Evolutionary conservation across 2,329 filamentous ascomycete genomes (phyloP).

Genomic region (Sarocladiaceae sp.): DNA sequence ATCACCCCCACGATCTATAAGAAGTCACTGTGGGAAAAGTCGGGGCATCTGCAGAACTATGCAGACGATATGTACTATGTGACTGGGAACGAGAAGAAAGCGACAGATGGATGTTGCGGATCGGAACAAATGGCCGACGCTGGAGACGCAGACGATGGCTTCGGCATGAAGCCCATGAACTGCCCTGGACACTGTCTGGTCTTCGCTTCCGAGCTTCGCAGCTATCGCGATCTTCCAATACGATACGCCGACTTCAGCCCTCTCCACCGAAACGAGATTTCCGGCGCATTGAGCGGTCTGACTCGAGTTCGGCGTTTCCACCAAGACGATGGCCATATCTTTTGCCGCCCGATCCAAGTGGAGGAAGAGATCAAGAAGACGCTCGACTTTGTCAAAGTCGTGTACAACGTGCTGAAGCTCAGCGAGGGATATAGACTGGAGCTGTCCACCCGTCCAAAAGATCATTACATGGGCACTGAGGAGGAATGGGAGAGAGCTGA

Average conservation of each 20-base stretch:
- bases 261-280: slow-evolving; percentile 80
- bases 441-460: slow-evolving; percentile 69
- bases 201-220: slow-evolving; percentile 66
- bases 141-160: slow-evolving; percentile 62
- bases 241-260: slow-evolving; percentile 84
- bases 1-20: slow-evolving; percentile 90
- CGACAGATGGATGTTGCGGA: slow-evolving; percentile 14
- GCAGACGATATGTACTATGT: slow-evolving; percentile 90
- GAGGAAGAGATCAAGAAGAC: slow-evolving; percentile 67
- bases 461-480: slow-evolving; percentile 68
- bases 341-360: slow-evolving; percentile 74
- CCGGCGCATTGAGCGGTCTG: slow-evolving; percentile 72
- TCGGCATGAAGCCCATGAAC: slow-evolving; percentile 88
- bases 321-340: slow-evolving; percentile 88
- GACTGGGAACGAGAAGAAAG: slow-evolving; percentile 38
- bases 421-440: slow-evolving; percentile 65
- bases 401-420: slow-evolving; percentile 64
- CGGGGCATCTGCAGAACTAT: slow-evolving; percentile 84
- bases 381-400: slow-evolving; percentile 65
- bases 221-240: slow-evolving; percentile 74
- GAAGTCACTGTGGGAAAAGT: slow-evolving; percentile 77
- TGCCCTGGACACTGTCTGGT: slow-evolving; percentile 84
- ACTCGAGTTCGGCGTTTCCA: slow-evolving; percentile 83
- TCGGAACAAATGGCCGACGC: not conserved
- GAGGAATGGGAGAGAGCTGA: slow-evolving; percentile 54